Evolutionary conservation across 768 basidiomycete genomes (phyloP).

Genomic region (Chalciporus pseudorubinellus): DNA sequence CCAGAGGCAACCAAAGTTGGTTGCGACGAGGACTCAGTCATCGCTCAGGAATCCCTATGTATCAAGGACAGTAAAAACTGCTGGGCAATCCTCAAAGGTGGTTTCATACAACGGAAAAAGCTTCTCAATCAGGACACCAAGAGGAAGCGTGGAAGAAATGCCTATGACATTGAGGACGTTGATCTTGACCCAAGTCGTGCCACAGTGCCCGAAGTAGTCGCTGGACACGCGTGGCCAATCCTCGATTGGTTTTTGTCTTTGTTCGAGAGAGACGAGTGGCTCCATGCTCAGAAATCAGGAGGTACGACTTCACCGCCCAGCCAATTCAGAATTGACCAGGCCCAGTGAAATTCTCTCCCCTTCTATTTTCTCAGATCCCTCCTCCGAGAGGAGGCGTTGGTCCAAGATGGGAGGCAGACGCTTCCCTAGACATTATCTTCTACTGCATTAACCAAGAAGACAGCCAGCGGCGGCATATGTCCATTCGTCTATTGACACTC

Average conservation of each 20-base stretch:
- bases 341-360: slow-evolving; percentile 45
- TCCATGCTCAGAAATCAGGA: slow-evolving; percentile 32
- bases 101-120: slow-evolving; percentile 44
- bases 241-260: slow-evolving; percentile 67
- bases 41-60: slow-evolving; percentile 53
- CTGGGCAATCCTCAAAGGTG: slow-evolving; percentile 60
- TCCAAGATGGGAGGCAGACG: slow-evolving; percentile 54
- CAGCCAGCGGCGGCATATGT: slow-evolving; percentile 30
- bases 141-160: slow-evolving; percentile 34
- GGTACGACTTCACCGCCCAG: slow-evolving; percentile 9
- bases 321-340: slow-evolving; percentile 5
- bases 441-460: slow-evolving; percentile 35
- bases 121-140: slow-evolving; percentile 16
- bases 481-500: slow-evolving; percentile 34
- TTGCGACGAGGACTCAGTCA: slow-evolving; percentile 50
- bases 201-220: slow-evolving; percentile 39
- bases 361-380: slow-evolving; percentile 60
- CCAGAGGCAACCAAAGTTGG: slow-evolving; percentile 25
- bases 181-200: slow-evolving; percentile 19
- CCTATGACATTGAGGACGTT: slow-evolving; percentile 25
- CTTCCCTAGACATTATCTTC: slow-evolving; percentile 48
- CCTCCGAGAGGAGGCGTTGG: slow-evolving; percentile 45
- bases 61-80: slow-evolving; percentile 53
- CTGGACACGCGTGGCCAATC: slow-evolving; percentile 64
- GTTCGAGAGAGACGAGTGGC: slow-evolving; percentile 65